A percentile compares a stretch with the other conserved stretches of the same genome.
Evolutionary conservation across 495 filamentous ascomycete genomes (phyloP).

Genomic region (Xylaria intraflava): DNA sequence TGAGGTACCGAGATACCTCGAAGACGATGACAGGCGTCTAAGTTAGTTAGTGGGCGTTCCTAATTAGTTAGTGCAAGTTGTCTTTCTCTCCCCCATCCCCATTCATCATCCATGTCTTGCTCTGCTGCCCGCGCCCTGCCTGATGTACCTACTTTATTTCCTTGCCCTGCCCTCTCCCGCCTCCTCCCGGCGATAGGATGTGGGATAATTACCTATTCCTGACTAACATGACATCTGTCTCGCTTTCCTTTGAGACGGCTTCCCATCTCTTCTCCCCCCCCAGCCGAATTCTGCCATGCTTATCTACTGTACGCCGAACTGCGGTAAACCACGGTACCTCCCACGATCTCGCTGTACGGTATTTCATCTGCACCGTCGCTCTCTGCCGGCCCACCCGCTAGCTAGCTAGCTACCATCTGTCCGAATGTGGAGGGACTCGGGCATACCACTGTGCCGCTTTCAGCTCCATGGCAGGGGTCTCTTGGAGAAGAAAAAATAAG

Average conservation of each 20-base stretch:
- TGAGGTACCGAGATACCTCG: no score
- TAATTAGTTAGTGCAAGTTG: no score
- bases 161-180: background rate
- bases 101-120: constrained; percentile 5
- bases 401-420: constrained; percentile 2
- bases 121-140: background rate
- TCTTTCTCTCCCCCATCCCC: no score
- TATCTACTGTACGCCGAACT: background rate
- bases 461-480: constrained; percentile 11
- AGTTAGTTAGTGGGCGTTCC: no score
- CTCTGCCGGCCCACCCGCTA: constrained; percentile 8
- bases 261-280: background rate
- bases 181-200: background rate
- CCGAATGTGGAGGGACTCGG: constrained; percentile 10
- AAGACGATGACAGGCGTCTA: background rate
- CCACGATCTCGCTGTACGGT: background rate
- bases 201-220: background rate
- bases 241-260: background rate
- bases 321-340: background rate
- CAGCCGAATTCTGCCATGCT: no score
- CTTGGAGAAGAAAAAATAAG: constrained; percentile 10
- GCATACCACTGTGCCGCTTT: constrained; percentile 10
- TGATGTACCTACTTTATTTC: background rate
- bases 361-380: background rate
- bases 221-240: constrained; percentile 9